phyloP scores from a whole-genome alignment of 108 stramenopile species.

The Cyclotella baltica region DNA sequence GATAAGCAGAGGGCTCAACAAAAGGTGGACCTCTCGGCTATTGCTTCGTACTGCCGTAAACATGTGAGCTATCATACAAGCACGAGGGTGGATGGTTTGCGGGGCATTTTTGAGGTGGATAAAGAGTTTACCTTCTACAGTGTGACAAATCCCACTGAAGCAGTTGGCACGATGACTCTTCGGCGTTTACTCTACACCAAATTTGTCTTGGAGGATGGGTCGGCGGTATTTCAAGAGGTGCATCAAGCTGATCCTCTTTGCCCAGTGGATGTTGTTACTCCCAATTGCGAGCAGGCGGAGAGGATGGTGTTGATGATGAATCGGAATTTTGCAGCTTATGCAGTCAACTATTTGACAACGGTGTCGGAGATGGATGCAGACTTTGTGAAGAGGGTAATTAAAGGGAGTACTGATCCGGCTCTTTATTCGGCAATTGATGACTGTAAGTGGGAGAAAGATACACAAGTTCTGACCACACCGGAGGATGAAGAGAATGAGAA shows the following conservation, averaged over 20 bases:
- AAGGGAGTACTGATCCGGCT: neutral
- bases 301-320: conserved; percentile 14
- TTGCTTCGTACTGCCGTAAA: neutral
- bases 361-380: neutral
- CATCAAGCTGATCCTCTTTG: neutral
- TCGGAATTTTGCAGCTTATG: neutral
- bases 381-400: neutral
- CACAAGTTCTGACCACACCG: neutral
- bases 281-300: neutral
- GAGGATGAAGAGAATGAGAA: neutral
- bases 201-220: neutral
- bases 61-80: neutral
- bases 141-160: neutral
- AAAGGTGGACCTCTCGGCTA: neutral
- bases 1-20: neutral
- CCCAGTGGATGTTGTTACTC: conserved; percentile 5
- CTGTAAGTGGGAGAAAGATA: conserved; percentile 1
- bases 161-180: too few species aligned
- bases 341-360: neutral
- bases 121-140: neutral
- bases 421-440: neutral
- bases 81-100: neutral
- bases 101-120: conserved; percentile 12
- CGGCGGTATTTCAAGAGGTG: neutral
- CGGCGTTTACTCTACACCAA: neutral